A percentile compares a stretch with the other conserved stretches of the same genome.
Evolutionary conservation across 257 asterid species (phyloP).

Genomic region (Scutellaria galericulata): DNA sequence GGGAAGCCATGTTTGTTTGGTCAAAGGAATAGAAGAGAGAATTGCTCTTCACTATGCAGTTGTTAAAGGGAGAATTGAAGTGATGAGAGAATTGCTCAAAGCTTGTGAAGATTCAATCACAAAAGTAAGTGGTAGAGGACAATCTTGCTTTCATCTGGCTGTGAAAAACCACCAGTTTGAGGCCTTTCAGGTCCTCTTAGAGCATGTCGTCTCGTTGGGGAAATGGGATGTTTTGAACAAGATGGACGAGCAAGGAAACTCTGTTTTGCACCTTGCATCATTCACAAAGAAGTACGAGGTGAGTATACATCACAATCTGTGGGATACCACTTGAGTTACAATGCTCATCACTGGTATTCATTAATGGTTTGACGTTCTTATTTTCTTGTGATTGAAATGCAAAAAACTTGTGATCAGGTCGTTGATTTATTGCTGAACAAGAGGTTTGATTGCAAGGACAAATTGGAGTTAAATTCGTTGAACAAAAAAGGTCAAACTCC

Average conservation of each 20-base stretch:
- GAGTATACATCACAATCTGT: too few relatives aligned
- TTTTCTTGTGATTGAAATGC: too few relatives aligned
- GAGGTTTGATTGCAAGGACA: too few relatives aligned
- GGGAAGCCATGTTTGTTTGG: constrained; percentile 38
- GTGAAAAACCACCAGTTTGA: constrained; percentile 42
- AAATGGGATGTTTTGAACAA: constrained; percentile 35
- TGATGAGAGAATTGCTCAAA: constrained; percentile 36
- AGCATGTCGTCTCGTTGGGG: not conserved
- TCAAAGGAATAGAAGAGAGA: constrained; percentile 44
- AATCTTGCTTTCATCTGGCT: constrained; percentile 46
- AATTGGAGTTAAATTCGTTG: too few relatives aligned
- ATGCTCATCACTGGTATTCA: too few relatives aligned
- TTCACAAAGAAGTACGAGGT: not conserved
- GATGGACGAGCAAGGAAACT: constrained; percentile 51
- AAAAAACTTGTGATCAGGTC: too few relatives aligned
- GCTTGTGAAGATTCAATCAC: constrained; percentile 31
- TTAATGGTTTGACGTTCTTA: too few relatives aligned
- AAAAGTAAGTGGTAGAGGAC: constrained; percentile 46
- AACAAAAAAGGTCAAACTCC: too few relatives aligned
- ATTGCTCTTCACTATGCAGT: constrained; percentile 52
- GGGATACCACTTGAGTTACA: too few relatives aligned
- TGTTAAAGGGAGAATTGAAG: constrained; percentile 38
- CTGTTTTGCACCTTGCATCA: constrained; percentile 58
- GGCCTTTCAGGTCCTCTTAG: constrained; percentile 35
- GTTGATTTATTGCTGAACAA: too few relatives aligned